Base-by-base conservation (phyloP, 2,329 filamentous ascomycete genomes). In the Alternaria solani region DNA sequence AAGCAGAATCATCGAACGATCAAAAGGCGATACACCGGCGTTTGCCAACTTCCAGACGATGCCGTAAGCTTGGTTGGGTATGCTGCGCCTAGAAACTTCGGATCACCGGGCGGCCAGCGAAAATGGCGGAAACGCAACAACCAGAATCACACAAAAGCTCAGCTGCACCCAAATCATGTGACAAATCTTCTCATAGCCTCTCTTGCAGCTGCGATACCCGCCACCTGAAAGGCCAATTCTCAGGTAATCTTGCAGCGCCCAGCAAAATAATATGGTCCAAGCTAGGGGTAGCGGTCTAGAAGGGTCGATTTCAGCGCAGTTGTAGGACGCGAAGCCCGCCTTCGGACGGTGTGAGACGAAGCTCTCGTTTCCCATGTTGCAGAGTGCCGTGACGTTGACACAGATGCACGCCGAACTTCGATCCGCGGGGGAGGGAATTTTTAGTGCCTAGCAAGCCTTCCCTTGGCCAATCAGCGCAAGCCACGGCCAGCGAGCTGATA, bases 1-100 rank as follows among this genome's bases (percentile, higher is more conserved):
- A 49, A 49, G 57, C 52, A 48, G 39, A 30, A 52, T 43, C 38
- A 44, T 59, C 52, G 57, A 56, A 56, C 57, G 52, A 59, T 55
- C 34, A 55, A 28, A 32, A 39, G 36, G 39, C 20, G 38, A 9
- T 39, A 56, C 52, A 56, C 57, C 57, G 57, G 57, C 52, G 39
- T 51, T 59, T 55, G 43, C 39, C 52, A 51, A 25, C 14, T 26
- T 25, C 28, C 11, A 26, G 18, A 59, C 39, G 39, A 25, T 54
- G 57, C 48, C 44, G 52, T 56, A 55, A 57, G 57, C 57, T 51
- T 47, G 39, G 47, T 55, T 47, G 34, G 47, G 48, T 36, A 28
- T 51, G 7, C 20, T 30, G 46, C 34, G 53, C 49, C 53, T 57
- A 51, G 53, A 57, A 57, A 34, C 32, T 51, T 57, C 57, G 23